Base-by-base conservation (phyloP, 345 rosid genomes). In the Corchorus olitorius region DNA sequence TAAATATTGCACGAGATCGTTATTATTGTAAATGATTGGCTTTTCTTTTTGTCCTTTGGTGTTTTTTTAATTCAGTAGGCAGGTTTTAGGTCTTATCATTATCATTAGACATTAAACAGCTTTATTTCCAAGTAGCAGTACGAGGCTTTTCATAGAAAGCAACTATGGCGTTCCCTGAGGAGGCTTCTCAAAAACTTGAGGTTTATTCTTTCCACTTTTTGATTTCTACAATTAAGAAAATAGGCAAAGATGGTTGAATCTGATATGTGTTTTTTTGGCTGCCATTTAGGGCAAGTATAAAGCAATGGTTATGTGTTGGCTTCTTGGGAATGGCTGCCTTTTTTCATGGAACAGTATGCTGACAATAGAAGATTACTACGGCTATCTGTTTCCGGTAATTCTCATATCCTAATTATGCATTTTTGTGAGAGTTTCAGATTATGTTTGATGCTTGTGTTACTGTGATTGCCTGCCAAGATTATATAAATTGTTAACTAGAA, bases 271-370 rank as follows among this genome's bases (percentile, higher is more conserved):
- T 27, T 81, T 39, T 39, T 6, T 39, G 43, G 13, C 19, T 71
- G 78, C 68, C 27, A 8, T 67, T 62, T 73, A 93, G 98, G 98
- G 98, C 3, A 94, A 86, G 81, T 79, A 68, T 79, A 67, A 76
- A n/a, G 98, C 98, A 16, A 76, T 88, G 66, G 58, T 75, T 16
- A 87, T 90, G n/a, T 91, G 98, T 81, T 93, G 94, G 89, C 79
- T 91, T 75, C 92, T 94, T 0, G 98, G 98, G 45, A 56, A 84
- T 48, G 98, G 98, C n/a, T 87, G 89, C 80, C 94, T 94, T 41
- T 78, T 93, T 73, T 75, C 98, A 22, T 93, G 98, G 95, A 90
- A 93, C 78, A 90, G 97, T 76, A 89, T 91, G 95, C 74, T 94
- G 61, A 93, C 91, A 46, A 90, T 93, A 33, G 87, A 81, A 75